These are phyloP conservation scores for Trypanosoma melophagium DNA, from an alignment of 208 protist genomes.

Conservation along the genomic window DNA sequence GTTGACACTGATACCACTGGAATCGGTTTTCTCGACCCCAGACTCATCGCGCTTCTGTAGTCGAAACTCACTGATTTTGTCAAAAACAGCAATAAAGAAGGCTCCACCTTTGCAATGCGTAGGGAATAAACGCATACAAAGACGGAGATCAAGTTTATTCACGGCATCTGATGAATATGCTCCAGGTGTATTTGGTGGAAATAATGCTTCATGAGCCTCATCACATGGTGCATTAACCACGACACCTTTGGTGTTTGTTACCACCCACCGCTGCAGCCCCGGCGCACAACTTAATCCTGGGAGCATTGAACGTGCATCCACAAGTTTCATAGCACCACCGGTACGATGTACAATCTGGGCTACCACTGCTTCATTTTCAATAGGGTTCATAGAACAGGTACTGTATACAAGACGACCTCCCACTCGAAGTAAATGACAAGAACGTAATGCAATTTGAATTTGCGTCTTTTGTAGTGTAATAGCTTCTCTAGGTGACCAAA, in stretches of 20 bases:
- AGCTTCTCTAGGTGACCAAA: slow-evolving; percentile 78
- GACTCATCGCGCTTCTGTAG: slow-evolving; percentile 35
- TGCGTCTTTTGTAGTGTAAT: slow-evolving; percentile 84
- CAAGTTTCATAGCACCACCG: slow-evolving; percentile 79
- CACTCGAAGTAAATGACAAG: slow-evolving; percentile 70
- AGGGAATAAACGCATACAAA: slow-evolving; percentile 94
- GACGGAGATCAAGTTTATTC: slow-evolving; percentile 61
- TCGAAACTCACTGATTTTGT: slow-evolving; percentile 77
- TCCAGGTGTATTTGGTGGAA: slow-evolving; percentile 71
- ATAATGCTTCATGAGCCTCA: slow-evolving; percentile 70
- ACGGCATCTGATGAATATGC: slow-evolving; percentile 65
- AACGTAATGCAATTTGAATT: slow-evolving; percentile 80
- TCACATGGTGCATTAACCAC: slow-evolving; percentile 35
- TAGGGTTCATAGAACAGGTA: slow-evolving; percentile 96
- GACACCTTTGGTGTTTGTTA: slow-evolving; percentile 66
- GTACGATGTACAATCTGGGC: slow-evolving; percentile 81
- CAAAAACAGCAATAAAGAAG: slow-evolving; percentile 97
- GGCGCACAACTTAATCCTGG: slow-evolving; percentile 62
- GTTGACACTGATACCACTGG: too few species aligned
- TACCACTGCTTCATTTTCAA: slow-evolving; percentile 97
- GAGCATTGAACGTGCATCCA: slow-evolving; percentile 82
- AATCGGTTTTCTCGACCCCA: too few species aligned
- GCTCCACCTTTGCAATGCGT: slow-evolving; percentile 94
- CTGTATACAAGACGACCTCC: slow-evolving; percentile 94
- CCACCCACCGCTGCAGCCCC: slow-evolving; percentile 87